Evolutionary conservation across 148 eudicot species (phyloP).

Genomic region (Silene conica): DNA sequence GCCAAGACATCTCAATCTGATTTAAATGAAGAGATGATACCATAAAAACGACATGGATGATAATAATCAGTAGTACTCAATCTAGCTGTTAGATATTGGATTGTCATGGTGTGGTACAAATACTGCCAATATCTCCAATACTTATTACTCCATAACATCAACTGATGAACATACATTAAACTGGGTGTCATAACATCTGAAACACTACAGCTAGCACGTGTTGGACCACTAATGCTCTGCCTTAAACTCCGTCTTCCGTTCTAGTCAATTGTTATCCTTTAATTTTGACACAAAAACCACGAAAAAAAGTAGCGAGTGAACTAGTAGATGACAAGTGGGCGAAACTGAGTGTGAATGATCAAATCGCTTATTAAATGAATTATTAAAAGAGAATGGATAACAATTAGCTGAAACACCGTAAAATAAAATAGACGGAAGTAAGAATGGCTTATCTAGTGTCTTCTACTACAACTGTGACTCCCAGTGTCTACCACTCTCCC

Average conservation of each 20-base stretch:
- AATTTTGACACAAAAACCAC: too few relatives aligned
- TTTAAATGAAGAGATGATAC: background rate
- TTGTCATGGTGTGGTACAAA: background rate
- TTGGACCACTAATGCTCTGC: background rate
- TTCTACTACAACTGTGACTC: background rate
- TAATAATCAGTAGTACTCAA: background rate
- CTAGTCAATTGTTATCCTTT: too few relatives aligned
- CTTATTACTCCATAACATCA: too few relatives aligned
- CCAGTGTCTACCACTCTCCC: slow-evolving; percentile 6
- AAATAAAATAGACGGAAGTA: too few relatives aligned
- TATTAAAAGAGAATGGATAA: too few relatives aligned
- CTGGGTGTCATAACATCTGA: background rate
- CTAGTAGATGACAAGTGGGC: too few relatives aligned
- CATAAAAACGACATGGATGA: background rate
- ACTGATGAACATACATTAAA: background rate
- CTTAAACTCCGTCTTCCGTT: too few relatives aligned
- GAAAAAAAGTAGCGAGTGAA: too few relatives aligned
- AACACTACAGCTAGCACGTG: slow-evolving; percentile 6
- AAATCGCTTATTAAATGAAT: too few relatives aligned
- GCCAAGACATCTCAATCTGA: too few relatives aligned
- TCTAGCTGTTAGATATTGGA: background rate
- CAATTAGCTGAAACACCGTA: too few relatives aligned
- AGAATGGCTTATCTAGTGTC: background rate
- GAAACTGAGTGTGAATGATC: too few relatives aligned
- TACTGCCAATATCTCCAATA: background rate